Base-by-base conservation (phyloP, 768 basidiomycete genomes). In the Lactarius trivialis region DNA sequence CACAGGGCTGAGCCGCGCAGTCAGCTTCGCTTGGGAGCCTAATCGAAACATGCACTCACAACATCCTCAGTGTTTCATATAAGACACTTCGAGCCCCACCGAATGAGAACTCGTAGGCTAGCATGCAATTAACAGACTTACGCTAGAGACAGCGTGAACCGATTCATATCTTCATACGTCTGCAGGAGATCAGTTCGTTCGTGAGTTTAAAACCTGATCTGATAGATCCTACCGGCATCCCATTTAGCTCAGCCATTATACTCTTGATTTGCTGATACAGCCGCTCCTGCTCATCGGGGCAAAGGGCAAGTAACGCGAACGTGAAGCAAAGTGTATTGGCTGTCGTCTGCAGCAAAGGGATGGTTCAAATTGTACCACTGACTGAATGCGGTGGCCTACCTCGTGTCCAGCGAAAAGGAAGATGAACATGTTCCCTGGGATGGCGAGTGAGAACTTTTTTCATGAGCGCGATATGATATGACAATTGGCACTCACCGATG, bases 61-160 rank as follows among this genome's bases (percentile, higher is more conserved):
- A 81, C 70, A 82, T 63, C 24, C 82, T 74, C 21, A 82, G 68
- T 3, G 81, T 79, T 68, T 83, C 82, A 60, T 82, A 73, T 59
- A 79, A 77, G 5, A 81, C 79, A 21, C 81, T 82, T 37, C 45
- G 12, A n/a, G 12, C 21, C 45, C 26, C 17, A 7, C 15, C 12
- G 11, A 17, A 51, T 60, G 28, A 63, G 52, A 45, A 51, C 32
- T 28, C 0, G 33, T 21, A 36, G n/a, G 30, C 21, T 36, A 17
- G 12, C 21, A 30, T 4, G n/a, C 21, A 49, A 12, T 30, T 8
- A 33, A 24, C 21, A 14, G 24, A 65, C 39, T 21, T 30, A 69
- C 67, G 67, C 68, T 45, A 68, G 43, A 3, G 65, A 55, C 19
- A 59, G 37, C 19, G 65, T 67, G 30, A 69, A 65, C 41, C 33